phyloP scores from a whole-genome alignment of 148 eudicot species.

The Silene uniflora region DNA sequence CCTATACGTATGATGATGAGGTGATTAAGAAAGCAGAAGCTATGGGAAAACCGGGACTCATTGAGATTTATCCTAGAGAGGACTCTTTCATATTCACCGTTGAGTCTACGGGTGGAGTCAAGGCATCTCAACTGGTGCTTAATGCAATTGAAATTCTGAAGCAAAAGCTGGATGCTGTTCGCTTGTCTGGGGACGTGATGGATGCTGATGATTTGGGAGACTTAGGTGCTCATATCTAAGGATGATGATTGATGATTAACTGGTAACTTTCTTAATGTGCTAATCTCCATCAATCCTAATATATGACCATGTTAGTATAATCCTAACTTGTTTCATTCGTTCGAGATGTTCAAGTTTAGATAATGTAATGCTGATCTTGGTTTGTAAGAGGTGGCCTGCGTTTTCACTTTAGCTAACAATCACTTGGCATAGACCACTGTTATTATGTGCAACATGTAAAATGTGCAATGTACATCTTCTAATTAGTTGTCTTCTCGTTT shows the following conservation, averaged over 20 bases:
- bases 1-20: constrained; percentile 87
- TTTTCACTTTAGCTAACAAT: constrained; percentile 8
- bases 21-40: constrained; percentile 87
- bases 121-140: constrained; percentile 76
- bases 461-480: neutral
- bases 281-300: neutral
- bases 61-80: constrained; percentile 76
- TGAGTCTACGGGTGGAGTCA: constrained; percentile 87
- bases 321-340: neutral
- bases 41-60: constrained; percentile 81
- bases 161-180: constrained; percentile 88
- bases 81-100: constrained; percentile 92
- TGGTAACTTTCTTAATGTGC: neutral
- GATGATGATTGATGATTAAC: constrained; percentile 30
- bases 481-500: neutral
- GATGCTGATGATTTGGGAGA: constrained; percentile 90
- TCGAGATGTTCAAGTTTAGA: constrained; percentile 8
- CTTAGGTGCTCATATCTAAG: constrained; percentile 86
- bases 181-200: constrained; percentile 73
- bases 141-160: constrained; percentile 87
- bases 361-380: constrained; percentile 10
- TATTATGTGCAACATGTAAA: constrained; percentile 8
- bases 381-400: constrained; percentile 11
- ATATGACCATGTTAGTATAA: no score
- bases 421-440: constrained; percentile 16